phyloP scores from a whole-genome alignment of 305 asterid species.

The Fraxinus baroniana region DNA sequence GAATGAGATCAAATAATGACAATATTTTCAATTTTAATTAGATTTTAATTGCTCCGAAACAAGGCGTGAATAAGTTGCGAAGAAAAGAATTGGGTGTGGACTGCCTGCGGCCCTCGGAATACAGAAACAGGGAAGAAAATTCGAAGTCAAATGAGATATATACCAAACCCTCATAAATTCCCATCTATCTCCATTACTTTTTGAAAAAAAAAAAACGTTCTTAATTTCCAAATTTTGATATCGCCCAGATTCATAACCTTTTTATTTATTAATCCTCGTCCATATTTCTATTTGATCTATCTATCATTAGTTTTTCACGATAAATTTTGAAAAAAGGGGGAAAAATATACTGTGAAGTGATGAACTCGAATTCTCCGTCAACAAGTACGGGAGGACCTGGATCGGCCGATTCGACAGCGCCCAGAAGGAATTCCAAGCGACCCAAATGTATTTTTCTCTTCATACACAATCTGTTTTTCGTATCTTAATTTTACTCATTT shows the following conservation, averaged over 20 bases:
- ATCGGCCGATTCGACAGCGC: constrained; percentile 14
- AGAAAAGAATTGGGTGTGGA: too few relatives aligned
- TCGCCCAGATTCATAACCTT: neutral
- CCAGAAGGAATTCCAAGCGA: constrained; percentile 18
- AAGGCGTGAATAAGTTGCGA: too few relatives aligned
- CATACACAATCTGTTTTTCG: neutral
- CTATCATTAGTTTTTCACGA: neutral
- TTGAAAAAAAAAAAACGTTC: neutral
- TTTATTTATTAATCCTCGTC: neutral
- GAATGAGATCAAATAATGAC: too few relatives aligned
- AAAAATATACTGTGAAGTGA: neutral
- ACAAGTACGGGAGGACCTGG: constrained; percentile 17
- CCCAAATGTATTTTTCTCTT: constrained; percentile 18
- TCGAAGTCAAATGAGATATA: neutral
- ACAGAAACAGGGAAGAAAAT: neutral
- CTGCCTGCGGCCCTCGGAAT: too few relatives aligned
- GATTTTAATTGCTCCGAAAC: too few relatives aligned
- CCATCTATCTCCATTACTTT: neutral
- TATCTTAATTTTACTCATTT: neutral
- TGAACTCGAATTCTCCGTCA: constrained; percentile 19
- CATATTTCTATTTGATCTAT: neutral
- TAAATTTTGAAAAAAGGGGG: neutral
- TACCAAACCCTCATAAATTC: neutral
- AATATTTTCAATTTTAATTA: too few relatives aligned
- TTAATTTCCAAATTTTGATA: neutral